Base-by-base conservation (phyloP, 176 grass and related monocot genomes). In the Elaeis guineensis region DNA sequence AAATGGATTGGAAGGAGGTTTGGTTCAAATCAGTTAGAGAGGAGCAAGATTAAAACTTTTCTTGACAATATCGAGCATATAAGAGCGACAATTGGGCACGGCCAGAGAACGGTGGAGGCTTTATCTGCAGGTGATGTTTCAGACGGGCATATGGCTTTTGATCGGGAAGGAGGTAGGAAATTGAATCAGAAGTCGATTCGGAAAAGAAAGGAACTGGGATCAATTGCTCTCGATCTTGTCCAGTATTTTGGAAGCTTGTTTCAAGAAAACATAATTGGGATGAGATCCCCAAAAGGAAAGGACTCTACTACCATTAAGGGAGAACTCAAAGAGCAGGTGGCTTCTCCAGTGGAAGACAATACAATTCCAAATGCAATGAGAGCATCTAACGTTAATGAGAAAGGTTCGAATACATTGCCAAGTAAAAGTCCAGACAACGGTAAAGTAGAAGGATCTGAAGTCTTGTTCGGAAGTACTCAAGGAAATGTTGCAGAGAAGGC, bases 1-100 rank as follows among this genome's bases (percentile, higher is more conserved):
- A 62, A 73, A 49, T 55, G 64, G 61, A 50, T 67, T 82, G 67
- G 59, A 29, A 51, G 49, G 57, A 25, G 64, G 75, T 19, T 62
- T 24, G 57, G 63, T 7, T 51, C 67, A 2, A 55, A 69, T 39
- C 69, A 71, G 4, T 49, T 73, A 32, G 56, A 73, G 26, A 67
- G 51, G 17, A 62, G 51, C 19, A 51, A 70, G 52, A 21, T 48
- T 19, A 68, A 49, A 50, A 49, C 58, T 28, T 73, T 72, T 58
- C 35, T 81, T 54, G 57, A 87, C 21, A 67, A 79, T 65, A 16
- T 83, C 1, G 75, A 90, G 30, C 62, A 65, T 39, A 64, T 87
- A 14, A 77, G 58, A 54, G 70, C 71, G 56, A 80, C 64, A 57
- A n/a, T 85, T 52, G 65, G 52, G 0, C 66, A 82, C 52, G 76